Conservation (phyloP, 768 basidiomycete genomes). For the Lepiota subincarnata region DNA sequence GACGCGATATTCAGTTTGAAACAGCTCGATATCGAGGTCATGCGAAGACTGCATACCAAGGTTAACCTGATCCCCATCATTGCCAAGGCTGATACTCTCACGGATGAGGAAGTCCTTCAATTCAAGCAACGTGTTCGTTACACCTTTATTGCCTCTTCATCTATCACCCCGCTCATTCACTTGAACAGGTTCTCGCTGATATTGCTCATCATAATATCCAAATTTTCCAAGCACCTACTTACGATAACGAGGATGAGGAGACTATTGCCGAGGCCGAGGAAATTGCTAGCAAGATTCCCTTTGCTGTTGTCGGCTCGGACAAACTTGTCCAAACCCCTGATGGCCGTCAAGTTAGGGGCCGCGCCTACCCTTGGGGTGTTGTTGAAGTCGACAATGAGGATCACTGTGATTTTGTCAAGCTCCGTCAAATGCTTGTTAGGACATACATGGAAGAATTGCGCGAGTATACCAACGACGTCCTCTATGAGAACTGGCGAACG, state of each 20-base stretch:
- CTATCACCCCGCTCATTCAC: constrained; percentile 5
- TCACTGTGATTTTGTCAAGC: constrained; percentile 99
- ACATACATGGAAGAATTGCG: constrained; percentile 99
- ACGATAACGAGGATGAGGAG: constrained; percentile 99
- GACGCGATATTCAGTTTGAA: constrained; percentile 62
- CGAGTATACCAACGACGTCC: constrained; percentile 92
- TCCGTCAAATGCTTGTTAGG: constrained; percentile 97
- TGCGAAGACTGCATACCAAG: constrained; percentile 94
- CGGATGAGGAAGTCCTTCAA: constrained; percentile 88
- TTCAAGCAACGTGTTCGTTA: constrained; percentile 86
- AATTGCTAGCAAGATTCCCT: constrained; percentile 97
- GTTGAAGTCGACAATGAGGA: constrained; percentile 99
- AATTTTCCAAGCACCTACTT: constrained; percentile 96
- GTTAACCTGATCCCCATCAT: constrained; percentile 99
- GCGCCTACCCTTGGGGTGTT: constrained; percentile 97
- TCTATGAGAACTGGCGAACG: constrained; percentile 98
- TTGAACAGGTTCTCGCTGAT: constrained; percentile 77
- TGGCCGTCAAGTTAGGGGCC: constrained; percentile 90
- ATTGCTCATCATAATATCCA: constrained; percentile 94
- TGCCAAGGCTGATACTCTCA: constrained; percentile 96
- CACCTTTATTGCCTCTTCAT: neutral
- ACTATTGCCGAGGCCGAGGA: constrained; percentile 96
- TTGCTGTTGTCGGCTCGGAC: constrained; percentile 96
- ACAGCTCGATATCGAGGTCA: constrained; percentile 98
- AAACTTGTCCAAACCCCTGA: constrained; percentile 75